Base-by-base conservation (phyloP, 371 early-diverging fungal genomes). In the Apophysomyces variabilis region DNA sequence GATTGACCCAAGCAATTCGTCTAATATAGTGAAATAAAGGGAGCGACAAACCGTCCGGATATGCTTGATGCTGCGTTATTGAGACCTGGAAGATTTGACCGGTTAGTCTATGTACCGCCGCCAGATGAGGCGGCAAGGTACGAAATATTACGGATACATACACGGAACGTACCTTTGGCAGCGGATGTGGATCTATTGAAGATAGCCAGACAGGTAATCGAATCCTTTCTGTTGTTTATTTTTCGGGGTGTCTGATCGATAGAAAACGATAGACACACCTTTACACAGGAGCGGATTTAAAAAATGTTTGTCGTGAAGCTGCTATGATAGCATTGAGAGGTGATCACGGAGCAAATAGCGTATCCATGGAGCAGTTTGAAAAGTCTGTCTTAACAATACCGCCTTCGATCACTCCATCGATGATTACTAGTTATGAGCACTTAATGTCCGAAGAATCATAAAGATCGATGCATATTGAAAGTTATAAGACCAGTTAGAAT, bases 11-110 rank as follows among this genome's bases (percentile, higher is more conserved):
- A n/a, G 21, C 4, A 26, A 18, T 18, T 9, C 8, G 21, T 5
- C 18, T 50, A 8, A 18, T 3, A 8, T 21, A 16, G 0, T 47
- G 54, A 26, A 50, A 21, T 16, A 5, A 50, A 92, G 89, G 93
- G 85, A 12, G 99, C 99, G 1, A 99, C 99, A 0, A 99, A 99
- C 76, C 89, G 99, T 54, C 97, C 99, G 0, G 99, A 99, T 70
- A 85, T 96, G 87, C 78, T 96, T 50, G 99, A 97, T 73, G 91
- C 92, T 14, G 99, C 99, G 7, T 74, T 99, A 21, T 72, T 99
- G 73, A 78, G 99, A 41, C 97, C 99, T 0, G 99, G 99, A 1
- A 84, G 99, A 64, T 97, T 99, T 72, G 99, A 99, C 76, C 86
- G 87, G 21, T 76, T 96, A 4, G 79, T 99, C 4, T 95, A 97